Percentiles rank a stretch among this genome's conserved stretches.
Evolutionary conservation across 495 filamentous ascomycete species (phyloP).

Genomic region (Amniculicola lignicola): DNA sequence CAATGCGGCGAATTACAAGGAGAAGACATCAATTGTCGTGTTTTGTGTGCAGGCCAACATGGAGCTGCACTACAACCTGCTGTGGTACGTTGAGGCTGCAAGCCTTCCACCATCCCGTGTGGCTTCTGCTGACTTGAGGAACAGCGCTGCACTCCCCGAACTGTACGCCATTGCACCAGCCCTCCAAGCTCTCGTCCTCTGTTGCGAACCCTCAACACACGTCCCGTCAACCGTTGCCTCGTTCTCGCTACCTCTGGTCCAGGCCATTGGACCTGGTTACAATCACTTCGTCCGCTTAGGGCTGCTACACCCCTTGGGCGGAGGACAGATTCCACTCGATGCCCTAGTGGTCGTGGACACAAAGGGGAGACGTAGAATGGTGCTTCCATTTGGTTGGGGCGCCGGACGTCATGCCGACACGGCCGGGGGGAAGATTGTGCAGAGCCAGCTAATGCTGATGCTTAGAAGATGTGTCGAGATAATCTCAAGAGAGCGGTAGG

Average conservation of each 20-base stretch:
- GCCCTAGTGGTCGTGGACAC: constrained; percentile 46
- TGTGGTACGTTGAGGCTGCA: constrained; percentile 30
- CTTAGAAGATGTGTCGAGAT: constrained; percentile 12
- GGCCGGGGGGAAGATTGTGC: constrained; percentile 9
- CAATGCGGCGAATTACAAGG: constrained; percentile 20
- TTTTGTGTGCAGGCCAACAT: constrained; percentile 29
- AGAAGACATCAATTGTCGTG: constrained; percentile 14
- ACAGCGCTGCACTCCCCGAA: constrained; percentile 17
- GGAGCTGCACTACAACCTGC: constrained; percentile 31
- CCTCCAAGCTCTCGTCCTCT: constrained; percentile 32
- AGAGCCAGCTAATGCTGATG: constrained; percentile 8
- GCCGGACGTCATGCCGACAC: constrained; percentile 32
- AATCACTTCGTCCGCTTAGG: constrained; percentile 39
- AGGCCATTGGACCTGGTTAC: constrained; percentile 25
- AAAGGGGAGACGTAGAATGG: constrained; percentile 38
- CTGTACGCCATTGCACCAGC: constrained; percentile 23
- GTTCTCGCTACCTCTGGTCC: constrained; percentile 23
- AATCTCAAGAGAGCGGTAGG: constrained; percentile 1
- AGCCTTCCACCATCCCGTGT: too few species aligned
- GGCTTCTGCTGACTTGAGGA: neutral
- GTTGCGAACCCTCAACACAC: constrained; percentile 29
- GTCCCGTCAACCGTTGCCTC: constrained; percentile 15
- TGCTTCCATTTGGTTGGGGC: constrained; percentile 47
- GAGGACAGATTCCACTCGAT: constrained; percentile 43
- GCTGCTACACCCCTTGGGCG: constrained; percentile 46